These are phyloP conservation scores for Cinchona pubescens DNA, from an alignment of 257 asterid species.

Conservation along the genomic window DNA sequence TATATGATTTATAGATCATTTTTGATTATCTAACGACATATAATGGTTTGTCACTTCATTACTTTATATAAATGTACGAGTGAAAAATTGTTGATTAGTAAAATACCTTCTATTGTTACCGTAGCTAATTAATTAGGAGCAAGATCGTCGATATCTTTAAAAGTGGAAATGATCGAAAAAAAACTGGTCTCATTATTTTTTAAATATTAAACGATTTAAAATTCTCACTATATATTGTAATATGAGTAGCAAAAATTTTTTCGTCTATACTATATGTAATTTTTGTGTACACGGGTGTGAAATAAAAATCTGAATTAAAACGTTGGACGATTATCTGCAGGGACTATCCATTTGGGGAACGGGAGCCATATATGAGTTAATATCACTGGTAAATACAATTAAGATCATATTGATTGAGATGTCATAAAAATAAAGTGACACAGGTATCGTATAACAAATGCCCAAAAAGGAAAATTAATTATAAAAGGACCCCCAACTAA, in stretches of 20 bases:
- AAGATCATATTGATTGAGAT: background rate
- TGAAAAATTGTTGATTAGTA: too few relatives aligned
- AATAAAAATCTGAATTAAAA: background rate
- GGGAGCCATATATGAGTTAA: background rate
- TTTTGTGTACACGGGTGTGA: background rate
- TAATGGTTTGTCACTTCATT: too few relatives aligned
- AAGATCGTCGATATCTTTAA: background rate
- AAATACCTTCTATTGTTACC: background rate
- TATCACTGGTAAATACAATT: background rate
- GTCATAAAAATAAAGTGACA: background rate
- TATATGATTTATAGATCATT: too few relatives aligned
- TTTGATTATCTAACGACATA: too few relatives aligned
- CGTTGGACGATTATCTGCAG: background rate
- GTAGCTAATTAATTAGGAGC: background rate
- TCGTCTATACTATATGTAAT: background rate
- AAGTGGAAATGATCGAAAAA: too few relatives aligned
- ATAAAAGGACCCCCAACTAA: conserved; percentile 11
- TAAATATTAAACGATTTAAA: too few relatives aligned
- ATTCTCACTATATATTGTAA: too few relatives aligned
- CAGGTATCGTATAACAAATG: background rate
- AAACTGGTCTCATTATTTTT: too few relatives aligned
- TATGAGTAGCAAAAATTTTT: too few relatives aligned
- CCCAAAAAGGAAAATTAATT: background rate
- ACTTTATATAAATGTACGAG: too few relatives aligned
- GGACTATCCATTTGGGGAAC: background rate